Evolutionary conservation across 139 green algal species (phyloP).

Genomic region (Chlamydomonas sp.): DNA sequence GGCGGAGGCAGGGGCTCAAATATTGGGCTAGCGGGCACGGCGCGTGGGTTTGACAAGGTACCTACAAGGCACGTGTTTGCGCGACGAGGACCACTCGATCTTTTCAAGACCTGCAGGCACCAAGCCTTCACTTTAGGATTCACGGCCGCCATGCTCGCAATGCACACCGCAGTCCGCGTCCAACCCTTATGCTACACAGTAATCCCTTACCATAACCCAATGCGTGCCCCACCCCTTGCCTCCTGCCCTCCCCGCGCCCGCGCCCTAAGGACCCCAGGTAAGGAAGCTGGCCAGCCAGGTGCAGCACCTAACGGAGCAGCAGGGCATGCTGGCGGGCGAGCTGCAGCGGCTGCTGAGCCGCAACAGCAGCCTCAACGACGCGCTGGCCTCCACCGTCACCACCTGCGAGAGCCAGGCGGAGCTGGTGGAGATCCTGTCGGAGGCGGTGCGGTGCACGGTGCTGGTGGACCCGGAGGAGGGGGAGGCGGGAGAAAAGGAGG

Average conservation of each 20-base stretch:
- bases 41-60: too few species aligned
- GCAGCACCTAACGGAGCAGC: constrained; percentile 25
- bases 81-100: too few species aligned
- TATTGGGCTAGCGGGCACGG: too few species aligned
- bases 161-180: too few species aligned
- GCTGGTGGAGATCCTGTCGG: constrained; percentile 22
- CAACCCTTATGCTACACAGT: too few species aligned
- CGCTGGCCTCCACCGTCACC: constrained; percentile 4
- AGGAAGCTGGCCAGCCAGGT: not conserved
- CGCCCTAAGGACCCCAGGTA: not conserved
- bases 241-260: not conserved
- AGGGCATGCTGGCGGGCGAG: constrained; percentile 30
- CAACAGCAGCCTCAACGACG: constrained; percentile 12
- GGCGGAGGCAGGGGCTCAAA: not conserved
- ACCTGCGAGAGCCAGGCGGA: constrained; percentile 19
- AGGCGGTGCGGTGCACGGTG: constrained; percentile 19
- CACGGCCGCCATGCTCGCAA: too few species aligned
- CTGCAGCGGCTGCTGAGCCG: constrained; percentile 23
- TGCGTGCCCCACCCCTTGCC: too few species aligned
- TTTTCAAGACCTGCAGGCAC: too few species aligned
- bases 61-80: too few species aligned
- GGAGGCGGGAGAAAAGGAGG: not conserved
- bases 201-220: too few species aligned
- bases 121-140: too few species aligned
- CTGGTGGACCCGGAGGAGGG: constrained; percentile 25